phyloP scores from a whole-genome alignment of 2,329 filamentous ascomycete species.

The Aspergillus japonicus region DNA sequence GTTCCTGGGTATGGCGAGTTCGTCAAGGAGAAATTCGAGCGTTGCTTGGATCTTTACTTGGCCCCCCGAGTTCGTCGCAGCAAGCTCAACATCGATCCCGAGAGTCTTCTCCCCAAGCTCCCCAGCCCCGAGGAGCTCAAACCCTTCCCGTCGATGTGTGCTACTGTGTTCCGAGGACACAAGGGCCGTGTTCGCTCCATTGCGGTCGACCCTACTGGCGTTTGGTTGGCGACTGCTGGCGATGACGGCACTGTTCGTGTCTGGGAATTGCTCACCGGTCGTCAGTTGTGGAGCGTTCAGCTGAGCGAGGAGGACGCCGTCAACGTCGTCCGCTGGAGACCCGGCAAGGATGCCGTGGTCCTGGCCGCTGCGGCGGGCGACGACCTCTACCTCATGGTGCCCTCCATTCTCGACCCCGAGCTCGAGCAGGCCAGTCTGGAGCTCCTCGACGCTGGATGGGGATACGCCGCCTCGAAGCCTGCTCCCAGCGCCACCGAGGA shows the following conservation, averaged over 20 bases:
- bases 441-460: conserved; percentile 84
- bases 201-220: conserved; percentile 78
- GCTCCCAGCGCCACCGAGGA: conserved; percentile 50
- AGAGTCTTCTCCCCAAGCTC: conserved; percentile 86
- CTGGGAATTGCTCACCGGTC: conserved; percentile 83
- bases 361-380: conserved; percentile 83
- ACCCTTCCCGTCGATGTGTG: conserved; percentile 88
- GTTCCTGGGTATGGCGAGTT: conserved; percentile 89
- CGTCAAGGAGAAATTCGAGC: conserved; percentile 93
- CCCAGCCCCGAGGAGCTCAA: conserved; percentile 90
- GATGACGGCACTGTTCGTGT: conserved; percentile 90
- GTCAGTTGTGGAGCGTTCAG: conserved; percentile 81
- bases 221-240: conserved; percentile 85
- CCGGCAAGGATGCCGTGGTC: conserved; percentile 74
- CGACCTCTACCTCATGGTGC: conserved; percentile 80
- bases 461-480: conserved; percentile 69
- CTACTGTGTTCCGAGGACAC: conserved; percentile 84
- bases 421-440: conserved; percentile 72
- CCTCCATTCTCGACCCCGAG: conserved; percentile 68
- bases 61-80: conserved; percentile 89
- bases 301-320: conserved; percentile 76
- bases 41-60: conserved; percentile 91
- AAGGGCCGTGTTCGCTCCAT: conserved; percentile 83
- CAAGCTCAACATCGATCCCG: conserved; percentile 94
- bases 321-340: conserved; percentile 85